Conservation (phyloP, 2,329 filamentous ascomycete species). For the Aspergillus brunneoviolaceus region DNA sequence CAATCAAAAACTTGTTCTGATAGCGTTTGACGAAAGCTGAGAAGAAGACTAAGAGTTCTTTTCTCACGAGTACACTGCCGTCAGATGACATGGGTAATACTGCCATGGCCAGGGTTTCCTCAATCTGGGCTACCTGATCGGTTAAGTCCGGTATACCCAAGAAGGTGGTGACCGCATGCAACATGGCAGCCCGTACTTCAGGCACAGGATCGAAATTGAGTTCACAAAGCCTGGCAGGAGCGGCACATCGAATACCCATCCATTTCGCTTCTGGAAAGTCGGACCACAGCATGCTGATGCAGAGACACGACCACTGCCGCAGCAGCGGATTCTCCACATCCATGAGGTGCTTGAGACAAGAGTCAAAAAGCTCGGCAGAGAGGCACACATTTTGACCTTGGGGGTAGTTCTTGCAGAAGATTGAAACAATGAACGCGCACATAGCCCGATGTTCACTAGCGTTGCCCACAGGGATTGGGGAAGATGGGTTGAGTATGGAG, state of each 20-base stretch:
- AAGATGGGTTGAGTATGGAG: constrained; percentile 80
- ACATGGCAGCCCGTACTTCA: constrained; percentile 89
- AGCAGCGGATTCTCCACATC: constrained; percentile 86
- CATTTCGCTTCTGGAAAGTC: constrained; percentile 92
- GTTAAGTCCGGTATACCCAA: constrained; percentile 90
- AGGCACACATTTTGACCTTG: constrained; percentile 91
- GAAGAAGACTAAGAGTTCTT: constrained; percentile 89
- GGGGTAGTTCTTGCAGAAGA: constrained; percentile 93
- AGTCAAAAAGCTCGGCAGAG: constrained; percentile 84
- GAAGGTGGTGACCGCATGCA: constrained; percentile 91
- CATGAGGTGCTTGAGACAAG: constrained; percentile 77
- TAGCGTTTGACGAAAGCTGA: constrained; percentile 89
- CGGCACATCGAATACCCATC: constrained; percentile 86
- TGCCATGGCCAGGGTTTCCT: constrained; percentile 86
- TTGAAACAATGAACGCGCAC: constrained; percentile 96
- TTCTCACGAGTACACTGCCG: constrained; percentile 89
- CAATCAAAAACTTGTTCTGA: constrained; percentile 86
- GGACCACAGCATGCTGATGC: constrained; percentile 91
- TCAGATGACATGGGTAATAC: constrained; percentile 90
- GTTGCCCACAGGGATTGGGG: constrained; percentile 80
- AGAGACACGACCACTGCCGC: constrained; percentile 93
- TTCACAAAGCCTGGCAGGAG: constrained; percentile 75
- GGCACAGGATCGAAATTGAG: constrained; percentile 82
- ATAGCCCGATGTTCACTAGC: constrained; percentile 95
- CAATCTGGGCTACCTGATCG: constrained; percentile 83